Evolutionary conservation across 2,329 filamentous ascomycete genomes (phyloP), one percentile per base, ranked within the genome.

Genomic region (Lithohypha guttulata): DNA sequence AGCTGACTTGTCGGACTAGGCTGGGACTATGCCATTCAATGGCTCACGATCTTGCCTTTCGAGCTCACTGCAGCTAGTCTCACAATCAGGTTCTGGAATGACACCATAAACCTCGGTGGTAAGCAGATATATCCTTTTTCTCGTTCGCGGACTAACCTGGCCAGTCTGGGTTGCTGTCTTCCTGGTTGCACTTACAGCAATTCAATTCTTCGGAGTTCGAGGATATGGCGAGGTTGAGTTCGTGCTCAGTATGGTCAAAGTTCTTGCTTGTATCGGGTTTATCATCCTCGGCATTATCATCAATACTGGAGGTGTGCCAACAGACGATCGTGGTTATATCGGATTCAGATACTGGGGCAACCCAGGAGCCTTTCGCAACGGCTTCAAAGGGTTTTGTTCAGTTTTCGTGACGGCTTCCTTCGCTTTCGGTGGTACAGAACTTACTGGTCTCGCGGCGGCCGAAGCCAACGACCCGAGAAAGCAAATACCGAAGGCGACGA

Each of bases 191-290:
- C 86, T 94, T 50, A 70, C 93, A 31, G 53, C 62, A 19, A 93
- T 95, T 61, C 94, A 95, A 57, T 59, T 93, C 47, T 91, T 89
- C 53, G 85, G 86, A 35, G 81, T 95, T 47, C 83, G 81, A 55
- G 84, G 81, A 17, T 93, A 93, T 51, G 85, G 85, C 54, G 86
- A 93, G 60, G 84, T 84, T 11, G 85, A 94, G 54, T 93, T 93
- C 50, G 65, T 86, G 41, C 91, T 93, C 55, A 81, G 84, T 22
- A 75, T 87, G 34, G 68, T 95, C 63, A 95, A 95, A 58, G 76
- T 95, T 36, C 68, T 81, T 32, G 85, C 87, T 21, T 77, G 94
- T 5, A 79, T 93, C 48, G 84, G 83, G 33, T 93, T 93, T 61
- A 89, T 93, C 49, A 76, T 95, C 35, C 75, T 94, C 3, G 87